Evolutionary conservation across 1,284 basidiomycete species (phyloP).

Genomic region (Fomitopsis palustris): DNA sequence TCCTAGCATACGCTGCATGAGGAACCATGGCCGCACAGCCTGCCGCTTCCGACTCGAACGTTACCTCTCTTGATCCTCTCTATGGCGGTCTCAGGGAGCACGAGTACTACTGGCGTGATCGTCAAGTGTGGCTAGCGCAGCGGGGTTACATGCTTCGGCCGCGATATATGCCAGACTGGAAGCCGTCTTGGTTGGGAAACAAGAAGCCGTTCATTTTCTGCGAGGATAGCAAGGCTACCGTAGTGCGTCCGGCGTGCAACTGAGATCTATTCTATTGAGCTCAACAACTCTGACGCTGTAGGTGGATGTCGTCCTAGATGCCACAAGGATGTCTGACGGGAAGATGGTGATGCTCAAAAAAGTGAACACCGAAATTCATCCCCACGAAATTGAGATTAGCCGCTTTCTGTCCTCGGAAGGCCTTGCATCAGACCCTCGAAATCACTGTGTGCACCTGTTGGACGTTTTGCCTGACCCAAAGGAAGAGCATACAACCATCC

Average conservation of each 20-base stretch:
- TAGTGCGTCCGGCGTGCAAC: not conserved
- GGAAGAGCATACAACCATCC: constrained; percentile 5
- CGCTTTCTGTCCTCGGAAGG: constrained; percentile 5
- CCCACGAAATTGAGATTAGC: constrained; percentile 15
- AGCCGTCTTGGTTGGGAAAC: constrained; percentile 15
- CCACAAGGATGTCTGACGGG: constrained; percentile 21
- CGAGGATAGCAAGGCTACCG: constrained; percentile 5
- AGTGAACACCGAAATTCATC: constrained; percentile 7
- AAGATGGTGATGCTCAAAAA: constrained; percentile 21
- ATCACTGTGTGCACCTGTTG: constrained; percentile 17
- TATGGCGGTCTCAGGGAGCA: no score
- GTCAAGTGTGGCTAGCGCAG: not conserved
- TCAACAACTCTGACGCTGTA: not conserved
- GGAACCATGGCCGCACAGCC: not conserved
- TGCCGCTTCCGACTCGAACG: not conserved
- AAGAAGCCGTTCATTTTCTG: not conserved
- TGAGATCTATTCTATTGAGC: not conserved
- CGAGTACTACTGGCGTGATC: constrained; percentile 1
- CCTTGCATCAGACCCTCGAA: constrained; percentile 8
- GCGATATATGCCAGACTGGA: constrained; percentile 3
- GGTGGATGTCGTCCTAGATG: constrained; percentile 18
- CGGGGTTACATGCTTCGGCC: constrained; percentile 6
- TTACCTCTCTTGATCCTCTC: not conserved
- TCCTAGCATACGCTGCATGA: no score
- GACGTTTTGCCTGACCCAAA: constrained; percentile 13